Conservation (phyloP, 495 filamentous ascomycete species). For the Lentithecium fluviatile region DNA sequence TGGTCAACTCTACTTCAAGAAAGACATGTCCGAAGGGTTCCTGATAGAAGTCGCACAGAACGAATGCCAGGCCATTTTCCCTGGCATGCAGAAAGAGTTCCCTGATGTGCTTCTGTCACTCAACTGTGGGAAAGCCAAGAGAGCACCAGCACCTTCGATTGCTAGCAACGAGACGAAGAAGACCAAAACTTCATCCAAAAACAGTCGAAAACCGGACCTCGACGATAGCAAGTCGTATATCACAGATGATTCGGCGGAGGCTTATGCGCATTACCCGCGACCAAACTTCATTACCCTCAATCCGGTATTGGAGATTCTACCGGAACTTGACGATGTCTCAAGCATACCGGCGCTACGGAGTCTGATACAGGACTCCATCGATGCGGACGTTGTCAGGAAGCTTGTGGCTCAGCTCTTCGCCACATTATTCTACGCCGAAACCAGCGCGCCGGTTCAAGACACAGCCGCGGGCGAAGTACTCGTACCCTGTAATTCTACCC, state of each 20-base stretch:
- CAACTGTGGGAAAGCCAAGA: conserved; percentile 10
- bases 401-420: conserved; percentile 23
- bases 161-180: conserved; percentile 7
- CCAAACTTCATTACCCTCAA: conserved; percentile 19
- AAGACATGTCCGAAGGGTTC: conserved; percentile 9
- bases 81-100: no score
- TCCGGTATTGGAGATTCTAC: conserved; percentile 1
- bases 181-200: not conserved
- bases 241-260: conserved; percentile 8
- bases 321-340: conserved; percentile 14
- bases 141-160: conserved; percentile 3
- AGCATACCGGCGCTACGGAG: conserved; percentile 2
- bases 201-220: not conserved
- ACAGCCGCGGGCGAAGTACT: not conserved
- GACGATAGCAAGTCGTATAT: not conserved
- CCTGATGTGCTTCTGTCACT: no score
- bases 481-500: conserved; percentile 5
- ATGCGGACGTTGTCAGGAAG: conserved; percentile 1
- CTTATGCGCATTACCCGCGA: conserved; percentile 10
- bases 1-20: conserved; percentile 10
- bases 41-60: conserved; percentile 17
- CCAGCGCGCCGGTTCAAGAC: conserved; percentile 9
- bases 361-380: conserved; percentile 10
- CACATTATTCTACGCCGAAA: conserved; percentile 20
- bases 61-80: conserved; percentile 22